Evolutionary conservation across 371 early-diverging fungal genomes (phyloP).

Genomic region (Mucor plumbeus): DNA sequence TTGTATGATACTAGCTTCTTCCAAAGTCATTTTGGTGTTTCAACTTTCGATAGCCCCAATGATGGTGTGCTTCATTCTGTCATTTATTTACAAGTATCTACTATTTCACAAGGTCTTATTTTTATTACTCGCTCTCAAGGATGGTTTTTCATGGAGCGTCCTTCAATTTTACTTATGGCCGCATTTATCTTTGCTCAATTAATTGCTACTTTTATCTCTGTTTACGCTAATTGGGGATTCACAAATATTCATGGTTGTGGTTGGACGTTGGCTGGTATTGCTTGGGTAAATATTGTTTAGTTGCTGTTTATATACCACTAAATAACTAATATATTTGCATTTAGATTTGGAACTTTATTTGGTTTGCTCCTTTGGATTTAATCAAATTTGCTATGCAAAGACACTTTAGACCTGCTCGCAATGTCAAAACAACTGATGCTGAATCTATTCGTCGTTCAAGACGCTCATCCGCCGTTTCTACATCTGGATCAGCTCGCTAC

Average conservation of each 20-base stretch:
- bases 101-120: conserved; percentile 59
- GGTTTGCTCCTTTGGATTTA: conserved; percentile 71
- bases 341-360: conserved; percentile 67
- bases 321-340: conserved; percentile 42
- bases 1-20: conserved; percentile 41
- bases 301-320: background rate
- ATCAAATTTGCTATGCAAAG: conserved; percentile 71
- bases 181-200: conserved; percentile 61
- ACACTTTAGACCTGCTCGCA: conserved; percentile 36
- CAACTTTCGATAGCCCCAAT: conserved; percentile 42
- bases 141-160: conserved; percentile 55
- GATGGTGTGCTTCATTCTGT: conserved; percentile 51
- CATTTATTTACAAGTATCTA: conserved; percentile 60
- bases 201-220: conserved; percentile 58
- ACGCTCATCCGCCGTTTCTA: conserved; percentile 40
- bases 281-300: conserved; percentile 36
- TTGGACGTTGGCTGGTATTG: conserved; percentile 59
- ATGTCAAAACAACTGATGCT: background rate
- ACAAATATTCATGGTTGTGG: conserved; percentile 58
- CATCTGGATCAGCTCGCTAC: conserved; percentile 44
- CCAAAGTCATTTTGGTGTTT: conserved; percentile 44
- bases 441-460: conserved; percentile 23
- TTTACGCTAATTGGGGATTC: conserved; percentile 63
- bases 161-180: conserved; percentile 47
- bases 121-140: conserved; percentile 62